Evolutionary conservation across 2,329 filamentous ascomycete genomes (phyloP), one percentile per base, ranked within the genome.

Genomic region (Monosporascus ibericus): DNA sequence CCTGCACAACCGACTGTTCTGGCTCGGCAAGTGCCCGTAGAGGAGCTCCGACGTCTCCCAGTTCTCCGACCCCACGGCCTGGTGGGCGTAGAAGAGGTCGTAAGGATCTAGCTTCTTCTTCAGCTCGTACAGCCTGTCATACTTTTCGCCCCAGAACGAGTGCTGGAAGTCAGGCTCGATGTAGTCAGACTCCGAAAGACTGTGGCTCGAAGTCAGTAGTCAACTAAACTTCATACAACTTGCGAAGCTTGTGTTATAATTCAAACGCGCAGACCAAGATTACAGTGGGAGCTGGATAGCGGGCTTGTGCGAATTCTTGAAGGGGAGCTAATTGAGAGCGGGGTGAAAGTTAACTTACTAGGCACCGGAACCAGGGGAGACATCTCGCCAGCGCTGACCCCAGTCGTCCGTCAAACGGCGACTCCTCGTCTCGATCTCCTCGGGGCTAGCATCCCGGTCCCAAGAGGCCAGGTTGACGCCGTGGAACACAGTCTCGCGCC

Each of bases 61-160:
- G 40, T 71, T 63, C 54, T 72, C 70, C 6, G 65, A 68, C 0
- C 70, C 70, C 7, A 72, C 68, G 18, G 68, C 69, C 18, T 65
- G 68, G 34, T 66, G 64, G 6, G 67, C 64, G 46, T 70, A 70
- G 25, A 72, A 69, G 0, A 72, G 48, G 6, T 65, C 64, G 25
- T 59, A 60, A n/a, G 69, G 68, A 15, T 72, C 69, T 20, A 66
- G 54, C 53, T 65, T 56, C 55, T 68, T 63, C 63, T 72, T 72
- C 1, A 72, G 52, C 44, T 59, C 30, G 36, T 69, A 69, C 8
- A 72, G 49, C 27, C 63, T 59, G 34, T 61, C 55, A 37, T 72
- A 72, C 40, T 69, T 68, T 3, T 59, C 61, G 3, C 70, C 69
- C 58, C 68, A 72, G 42, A 68, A 72, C 0, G 68, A 66, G 47